Conservation (phyloP, 2,329 filamentous ascomycete species). For the Bipolaris gigantea region DNA sequence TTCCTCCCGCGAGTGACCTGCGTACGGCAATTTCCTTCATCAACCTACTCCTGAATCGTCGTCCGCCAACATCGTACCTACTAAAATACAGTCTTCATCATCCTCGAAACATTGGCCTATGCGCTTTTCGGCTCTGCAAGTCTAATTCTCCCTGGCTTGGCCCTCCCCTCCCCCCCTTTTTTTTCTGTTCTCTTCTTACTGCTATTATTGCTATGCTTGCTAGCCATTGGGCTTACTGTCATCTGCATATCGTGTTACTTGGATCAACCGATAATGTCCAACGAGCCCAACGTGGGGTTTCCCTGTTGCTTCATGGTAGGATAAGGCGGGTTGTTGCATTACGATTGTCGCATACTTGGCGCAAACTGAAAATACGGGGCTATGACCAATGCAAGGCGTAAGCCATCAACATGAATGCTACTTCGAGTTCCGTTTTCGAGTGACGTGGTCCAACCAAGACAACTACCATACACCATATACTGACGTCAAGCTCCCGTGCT, state of each 20-base stretch:
- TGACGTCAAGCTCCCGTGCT: neutral
- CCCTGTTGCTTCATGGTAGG: neutral
- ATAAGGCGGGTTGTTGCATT: neutral
- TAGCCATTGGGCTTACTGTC: neutral
- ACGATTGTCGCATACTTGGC: conserved; percentile 1
- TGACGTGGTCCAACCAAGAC: neutral
- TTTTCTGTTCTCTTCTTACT: neutral
- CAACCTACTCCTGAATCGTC: conserved; percentile 9
- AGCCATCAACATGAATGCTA: neutral
- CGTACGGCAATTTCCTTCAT: conserved; percentile 12
- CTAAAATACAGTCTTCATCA: conserved; percentile 2
- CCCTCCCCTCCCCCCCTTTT: no score
- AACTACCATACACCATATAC: neutral
- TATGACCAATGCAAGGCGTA: conserved; percentile 3
- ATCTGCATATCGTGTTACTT: conserved; percentile 1
- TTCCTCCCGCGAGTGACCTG: conserved; percentile 7
- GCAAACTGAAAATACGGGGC: neutral
- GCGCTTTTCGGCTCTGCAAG: neutral
- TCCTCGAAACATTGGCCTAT: neutral
- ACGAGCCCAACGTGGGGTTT: neutral
- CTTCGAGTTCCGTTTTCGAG: neutral
- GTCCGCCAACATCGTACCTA: conserved; percentile 6
- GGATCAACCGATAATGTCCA: neutral
- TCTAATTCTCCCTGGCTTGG: neutral
- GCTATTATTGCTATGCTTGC: conserved; percentile 3